These are phyloP conservation scores for Pyricularia grisea DNA, from an alignment of 2,329 filamentous ascomycete species.

Conservation along the genomic window DNA sequence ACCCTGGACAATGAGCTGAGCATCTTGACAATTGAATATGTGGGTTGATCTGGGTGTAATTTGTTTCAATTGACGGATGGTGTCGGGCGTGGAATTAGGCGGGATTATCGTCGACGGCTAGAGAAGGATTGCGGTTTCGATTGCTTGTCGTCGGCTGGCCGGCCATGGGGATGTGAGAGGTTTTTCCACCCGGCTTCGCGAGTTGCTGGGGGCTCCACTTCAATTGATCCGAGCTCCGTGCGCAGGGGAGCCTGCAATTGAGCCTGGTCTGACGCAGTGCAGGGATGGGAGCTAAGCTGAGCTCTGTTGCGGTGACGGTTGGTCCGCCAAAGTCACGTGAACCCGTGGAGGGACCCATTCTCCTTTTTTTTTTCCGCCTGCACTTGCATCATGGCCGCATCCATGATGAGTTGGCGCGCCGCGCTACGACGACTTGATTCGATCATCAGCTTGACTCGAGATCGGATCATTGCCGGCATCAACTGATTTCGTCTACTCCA, in stretches of 20 bases:
- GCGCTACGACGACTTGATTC: not conserved
- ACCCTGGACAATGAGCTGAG: slow-evolving; percentile 44
- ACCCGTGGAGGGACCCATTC: not conserved
- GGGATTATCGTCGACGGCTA: not conserved
- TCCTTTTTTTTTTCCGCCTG: not conserved
- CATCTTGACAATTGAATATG: slow-evolving; percentile 33
- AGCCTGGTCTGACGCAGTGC: not conserved
- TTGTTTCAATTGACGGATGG: not conserved
- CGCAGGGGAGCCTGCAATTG: not conserved
- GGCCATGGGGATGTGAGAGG: not conserved
- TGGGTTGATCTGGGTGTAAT: not conserved
- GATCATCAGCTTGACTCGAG: not conserved
- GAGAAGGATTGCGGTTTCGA: not conserved
- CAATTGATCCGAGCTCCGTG: slow-evolving; percentile 1
- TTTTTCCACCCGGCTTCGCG: not conserved
- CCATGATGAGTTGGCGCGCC: not conserved
- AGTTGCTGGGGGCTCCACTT: not conserved
- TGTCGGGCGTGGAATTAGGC: not conserved
- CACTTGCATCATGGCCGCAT: not conserved
- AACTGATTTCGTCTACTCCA: not conserved
- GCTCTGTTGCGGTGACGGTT: not conserved
- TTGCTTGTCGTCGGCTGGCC: not conserved
- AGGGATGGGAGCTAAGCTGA: not conserved
- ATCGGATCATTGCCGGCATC: not conserved
- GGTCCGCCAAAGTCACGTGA: not conserved